Evolutionary conservation across 2,329 filamentous ascomycete species (phyloP), one percentile per base, ranked within the genome.

Genomic region (Claviceps quebecensis): DNA sequence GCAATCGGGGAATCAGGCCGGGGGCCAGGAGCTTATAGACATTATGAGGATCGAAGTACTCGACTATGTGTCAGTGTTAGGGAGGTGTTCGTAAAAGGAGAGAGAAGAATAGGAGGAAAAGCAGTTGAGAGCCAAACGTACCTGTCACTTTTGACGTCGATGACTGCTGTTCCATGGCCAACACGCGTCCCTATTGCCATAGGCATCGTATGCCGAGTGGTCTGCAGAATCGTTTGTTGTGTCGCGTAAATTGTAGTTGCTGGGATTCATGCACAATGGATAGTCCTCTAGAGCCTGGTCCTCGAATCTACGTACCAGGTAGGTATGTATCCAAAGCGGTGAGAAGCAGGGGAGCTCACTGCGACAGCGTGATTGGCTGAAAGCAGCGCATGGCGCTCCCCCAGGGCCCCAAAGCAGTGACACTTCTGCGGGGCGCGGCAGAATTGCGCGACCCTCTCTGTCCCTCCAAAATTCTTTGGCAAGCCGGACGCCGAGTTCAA

Each of bases 1-100:
- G 93, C 0, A 97, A 76, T 51, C 87, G 84, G 43, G 85, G 75
- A 41, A 86, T 75, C 53, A 98, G 74, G 53, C 90, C 82, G 2
- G 87, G 81, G 11, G 85, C 83, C 44, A 97, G 73, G 49, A 91
- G 77, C 53, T 87, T 82, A 69, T 91, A 97, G 56, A 97, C 78
- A 61, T 86, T 84, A 64, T 87, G 86, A 50, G 93, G 91, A 70
- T 98, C 93, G 71, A 86, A 88, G 71, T 95, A 98, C 74, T 97
- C 90, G 72, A 96, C 89, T 95, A 29, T 19, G 7, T 47, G 36
- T n/a, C 40, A 22, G n/a, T n/a, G 45, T 54, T 43, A 52, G 47
- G n/a, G 13, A 17, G 16, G 16, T n/a, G 17, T 22, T 9, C 19
- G 22, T 11, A 22, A 19, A 22, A 43, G 13, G 11, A 23, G 8